A percentile compares a stretch with the other conserved stretches of the same genome.
These are phyloP conservation scores for Malbranchea zuffiana DNA, from an alignment of 2,329 filamentous ascomycete species.

Conservation along the genomic window DNA sequence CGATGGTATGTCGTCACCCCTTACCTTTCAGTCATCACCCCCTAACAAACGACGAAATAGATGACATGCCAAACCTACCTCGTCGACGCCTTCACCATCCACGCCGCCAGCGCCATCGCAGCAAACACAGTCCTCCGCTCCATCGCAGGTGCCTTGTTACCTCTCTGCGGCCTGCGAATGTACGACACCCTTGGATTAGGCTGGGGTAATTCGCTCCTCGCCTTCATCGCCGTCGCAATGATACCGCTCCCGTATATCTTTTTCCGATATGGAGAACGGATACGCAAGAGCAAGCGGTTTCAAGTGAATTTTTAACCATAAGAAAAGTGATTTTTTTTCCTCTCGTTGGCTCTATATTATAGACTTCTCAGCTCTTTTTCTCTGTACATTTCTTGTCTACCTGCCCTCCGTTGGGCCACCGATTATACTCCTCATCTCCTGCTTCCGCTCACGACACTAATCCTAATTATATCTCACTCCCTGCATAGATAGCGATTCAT, in stretches of 20 bases:
- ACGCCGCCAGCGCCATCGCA: slow-evolving; percentile 41
- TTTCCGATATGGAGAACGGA: slow-evolving; percentile 27
- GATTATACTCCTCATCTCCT: too few relatives aligned
- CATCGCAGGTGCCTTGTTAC: slow-evolving; percentile 48
- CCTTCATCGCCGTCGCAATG: slow-evolving; percentile 44
- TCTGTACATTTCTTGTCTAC: too few relatives aligned
- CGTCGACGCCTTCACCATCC: slow-evolving; percentile 43
- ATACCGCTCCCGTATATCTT: slow-evolving; percentile 32
- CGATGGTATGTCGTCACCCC: slow-evolving; percentile 24
- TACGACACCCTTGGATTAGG: slow-evolving; percentile 38
- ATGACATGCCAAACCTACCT: slow-evolving; percentile 51
- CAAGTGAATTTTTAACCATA: slow-evolving; percentile 8
- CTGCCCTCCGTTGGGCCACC: too few relatives aligned
- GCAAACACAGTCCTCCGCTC: slow-evolving; percentile 47
- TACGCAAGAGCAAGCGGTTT: slow-evolving; percentile 21
- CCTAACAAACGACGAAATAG: slow-evolving; percentile 30
- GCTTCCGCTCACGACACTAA: too few relatives aligned
- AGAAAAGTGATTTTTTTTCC: neutral
- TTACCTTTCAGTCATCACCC: neutral
- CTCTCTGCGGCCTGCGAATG: slow-evolving; percentile 48
- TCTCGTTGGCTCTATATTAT: neutral
- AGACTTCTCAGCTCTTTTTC: neutral
- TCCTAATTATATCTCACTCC: too few relatives aligned
- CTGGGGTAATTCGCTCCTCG: slow-evolving; percentile 45
- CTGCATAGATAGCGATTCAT: too few relatives aligned